Percentiles rank a stretch among this genome's conserved stretches.
phyloP scores from a whole-genome alignment of 1,284 basidiomycete genomes.

The Ustilago cynodontis region DNA sequence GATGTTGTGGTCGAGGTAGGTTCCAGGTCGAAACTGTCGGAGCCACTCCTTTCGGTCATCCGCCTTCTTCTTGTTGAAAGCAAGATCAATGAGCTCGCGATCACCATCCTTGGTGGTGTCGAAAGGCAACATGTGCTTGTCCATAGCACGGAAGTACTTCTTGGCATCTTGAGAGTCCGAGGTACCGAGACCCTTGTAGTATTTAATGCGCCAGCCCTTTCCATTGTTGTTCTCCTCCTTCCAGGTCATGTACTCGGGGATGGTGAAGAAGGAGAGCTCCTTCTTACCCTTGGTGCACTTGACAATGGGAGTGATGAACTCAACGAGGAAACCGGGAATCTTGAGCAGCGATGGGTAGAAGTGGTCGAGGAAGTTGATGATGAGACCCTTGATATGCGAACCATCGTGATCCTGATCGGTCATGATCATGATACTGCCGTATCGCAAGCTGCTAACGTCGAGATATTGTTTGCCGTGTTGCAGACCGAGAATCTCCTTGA shows the following conservation, averaged over 20 bases:
- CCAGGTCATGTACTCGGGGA: slow-evolving; percentile 97
- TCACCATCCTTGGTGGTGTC: slow-evolving; percentile 84
- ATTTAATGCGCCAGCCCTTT: slow-evolving; percentile 78
- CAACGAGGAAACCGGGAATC: slow-evolving; percentile 91
- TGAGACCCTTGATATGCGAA: slow-evolving; percentile 97
- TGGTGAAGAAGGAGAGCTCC: slow-evolving; percentile 91
- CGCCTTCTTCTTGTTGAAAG: slow-evolving; percentile 99
- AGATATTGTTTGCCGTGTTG: slow-evolving; percentile 93
- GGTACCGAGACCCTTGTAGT: slow-evolving; percentile 98
- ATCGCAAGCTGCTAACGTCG: slow-evolving; percentile 81
- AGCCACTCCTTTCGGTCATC: slow-evolving; percentile 99
- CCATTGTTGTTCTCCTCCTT: slow-evolving; percentile 82
- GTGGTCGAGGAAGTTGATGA: slow-evolving; percentile 98
- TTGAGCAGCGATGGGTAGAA: slow-evolving; percentile 96
- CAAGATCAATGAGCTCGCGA: slow-evolving; percentile 90
- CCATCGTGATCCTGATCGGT: slow-evolving; percentile 99
- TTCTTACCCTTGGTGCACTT: slow-evolving; percentile 83
- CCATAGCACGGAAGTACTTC: slow-evolving; percentile 92
- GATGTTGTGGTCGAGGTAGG: slow-evolving; percentile 90
- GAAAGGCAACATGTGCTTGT: slow-evolving; percentile 94
- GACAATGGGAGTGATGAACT: slow-evolving; percentile 99
- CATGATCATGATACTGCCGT: slow-evolving; percentile 99
- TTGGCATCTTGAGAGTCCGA: slow-evolving; percentile 88
- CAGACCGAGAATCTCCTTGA: slow-evolving; percentile 97
- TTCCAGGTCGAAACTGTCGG: slow-evolving; percentile 95